These are phyloP conservation scores for Salicornia ramosissima DNA, from an alignment of 148 eudicot genomes.

Conservation along the genomic window DNA sequence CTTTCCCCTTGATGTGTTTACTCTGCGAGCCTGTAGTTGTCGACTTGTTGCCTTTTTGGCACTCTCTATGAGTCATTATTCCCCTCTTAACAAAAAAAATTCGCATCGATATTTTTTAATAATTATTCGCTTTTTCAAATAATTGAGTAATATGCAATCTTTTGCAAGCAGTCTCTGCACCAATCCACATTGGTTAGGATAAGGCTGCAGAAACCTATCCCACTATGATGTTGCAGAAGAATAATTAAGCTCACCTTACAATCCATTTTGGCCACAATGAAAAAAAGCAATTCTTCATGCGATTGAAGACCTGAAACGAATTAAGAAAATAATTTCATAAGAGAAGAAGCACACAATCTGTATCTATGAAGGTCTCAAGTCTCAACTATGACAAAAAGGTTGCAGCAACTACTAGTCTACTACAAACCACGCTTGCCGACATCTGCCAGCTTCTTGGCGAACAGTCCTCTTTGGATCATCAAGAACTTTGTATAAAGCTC, in stretches of 20 bases:
- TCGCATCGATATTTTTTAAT: no score
- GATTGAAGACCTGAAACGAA: slow-evolving; percentile 48
- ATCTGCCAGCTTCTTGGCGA: slow-evolving; percentile 90
- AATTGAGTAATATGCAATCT: not conserved
- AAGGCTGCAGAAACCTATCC: not conserved
- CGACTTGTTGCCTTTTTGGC: not conserved
- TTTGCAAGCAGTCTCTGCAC: not conserved
- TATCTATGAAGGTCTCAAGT: not conserved
- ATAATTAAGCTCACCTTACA: slow-evolving; percentile 1
- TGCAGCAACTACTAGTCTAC: not conserved
- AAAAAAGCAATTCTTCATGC: slow-evolving; percentile 25
- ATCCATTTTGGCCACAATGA: not conserved
- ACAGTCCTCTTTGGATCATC: slow-evolving; percentile 90
- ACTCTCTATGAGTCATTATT: not conserved
- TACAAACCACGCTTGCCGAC: slow-evolving; percentile 83
- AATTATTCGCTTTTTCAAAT: not conserved
- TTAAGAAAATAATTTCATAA: slow-evolving; percentile 1
- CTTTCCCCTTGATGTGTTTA: not conserved
- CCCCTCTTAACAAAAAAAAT: no score
- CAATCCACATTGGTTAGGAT: not conserved
- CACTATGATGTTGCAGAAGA: not conserved
- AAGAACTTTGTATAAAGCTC: slow-evolving; percentile 61
- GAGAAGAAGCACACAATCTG: not conserved
- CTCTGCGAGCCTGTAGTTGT: not conserved
- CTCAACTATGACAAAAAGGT: not conserved